phyloP scores from a whole-genome alignment of 108 stramenopile genomes.

The Skeletonema tropicum region DNA sequence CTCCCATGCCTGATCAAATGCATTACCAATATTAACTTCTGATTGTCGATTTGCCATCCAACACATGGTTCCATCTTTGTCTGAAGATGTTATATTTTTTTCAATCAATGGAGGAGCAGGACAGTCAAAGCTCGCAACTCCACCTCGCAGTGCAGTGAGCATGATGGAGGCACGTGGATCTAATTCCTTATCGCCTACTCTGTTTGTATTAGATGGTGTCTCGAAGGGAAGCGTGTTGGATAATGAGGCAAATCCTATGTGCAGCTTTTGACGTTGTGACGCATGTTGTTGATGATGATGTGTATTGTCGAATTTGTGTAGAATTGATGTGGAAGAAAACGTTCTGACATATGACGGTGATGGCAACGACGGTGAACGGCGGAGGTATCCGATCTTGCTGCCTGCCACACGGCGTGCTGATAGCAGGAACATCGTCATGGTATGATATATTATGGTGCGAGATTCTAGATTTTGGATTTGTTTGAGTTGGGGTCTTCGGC shows the following conservation, averaged over 20 bases:
- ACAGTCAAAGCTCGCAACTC: slow-evolving; percentile 31
- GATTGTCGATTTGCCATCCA: slow-evolving; percentile 35
- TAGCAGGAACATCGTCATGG: neutral
- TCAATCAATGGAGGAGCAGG: slow-evolving; percentile 28
- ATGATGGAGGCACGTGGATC: slow-evolving; percentile 28
- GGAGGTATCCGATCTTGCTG: neutral
- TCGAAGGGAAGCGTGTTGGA: slow-evolving; percentile 30
- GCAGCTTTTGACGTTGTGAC: slow-evolving; percentile 18
- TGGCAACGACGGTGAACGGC: slow-evolving; percentile 38
- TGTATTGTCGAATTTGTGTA: slow-evolving; percentile 40
- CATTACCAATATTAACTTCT: slow-evolving; percentile 11
- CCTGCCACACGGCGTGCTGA: too few relatives aligned
- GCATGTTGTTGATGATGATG: slow-evolving; percentile 65
- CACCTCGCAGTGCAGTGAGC: slow-evolving; percentile 27
- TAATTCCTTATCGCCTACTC: slow-evolving; percentile 1
- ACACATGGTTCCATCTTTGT: neutral
- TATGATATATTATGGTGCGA: slow-evolving; percentile 61
- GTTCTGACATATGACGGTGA: neutral
- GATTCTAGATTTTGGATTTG: neutral
- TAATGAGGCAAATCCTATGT: slow-evolving; percentile 38
- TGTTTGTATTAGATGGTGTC: neutral
- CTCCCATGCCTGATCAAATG: slow-evolving; percentile 23
- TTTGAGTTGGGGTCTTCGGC: too few relatives aligned
- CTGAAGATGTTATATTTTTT: neutral
- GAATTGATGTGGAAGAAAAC: neutral